Base-by-base conservation (phyloP, 2,329 filamentous ascomycete species). In the Penicillium brasilianum region DNA sequence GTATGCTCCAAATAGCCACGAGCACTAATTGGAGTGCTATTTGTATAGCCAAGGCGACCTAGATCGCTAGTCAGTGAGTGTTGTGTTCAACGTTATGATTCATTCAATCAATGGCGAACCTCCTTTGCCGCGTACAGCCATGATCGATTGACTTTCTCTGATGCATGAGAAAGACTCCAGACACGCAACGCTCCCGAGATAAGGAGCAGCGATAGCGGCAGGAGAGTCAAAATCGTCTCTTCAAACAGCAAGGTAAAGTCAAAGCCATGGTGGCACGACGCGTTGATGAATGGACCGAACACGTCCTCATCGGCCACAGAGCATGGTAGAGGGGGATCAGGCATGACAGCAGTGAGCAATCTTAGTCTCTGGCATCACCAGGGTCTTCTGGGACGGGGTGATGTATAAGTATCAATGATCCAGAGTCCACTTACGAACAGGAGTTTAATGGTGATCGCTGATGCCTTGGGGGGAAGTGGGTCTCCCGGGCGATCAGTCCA, bases 231-330 rank as follows among this genome's bases (percentile, higher is more conserved):
- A n/a, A 73, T 68, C n/a, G 56, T 63, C 48, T 75, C 66, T 59
- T 74, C 72, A 37, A 75, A 75, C 4, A 73, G 57, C 16, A 74
- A 64, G 4, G 72, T 74, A 55, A 75, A 75, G 50, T 75, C 72
- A 58, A 73, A 73, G 20, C 68, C 68, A 63, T 68, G 60, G 46
- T 62, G 65, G 57, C 68, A 75, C 16, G 60, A 59, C 16, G 46
- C 6, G 41, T 60, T 51, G n/a, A 74, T 66, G 13, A 58, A 60
- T 48, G 72, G 71, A 18, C 72, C 72, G 44, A 74, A 74, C 14
- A 53, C 49, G 52, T 74, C 64, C 43, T 72, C 66, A 20, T 65
- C 60, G 14, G 49, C 60, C 34, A 61, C 49, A 4, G 66, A 61
- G 57, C 67, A 69, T 28, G 44, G 49, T 30, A 44, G 57, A n/a